Evolutionary conservation across 2,329 filamentous ascomycete species (phyloP).

Genomic region (Fusarium beomiforme): DNA sequence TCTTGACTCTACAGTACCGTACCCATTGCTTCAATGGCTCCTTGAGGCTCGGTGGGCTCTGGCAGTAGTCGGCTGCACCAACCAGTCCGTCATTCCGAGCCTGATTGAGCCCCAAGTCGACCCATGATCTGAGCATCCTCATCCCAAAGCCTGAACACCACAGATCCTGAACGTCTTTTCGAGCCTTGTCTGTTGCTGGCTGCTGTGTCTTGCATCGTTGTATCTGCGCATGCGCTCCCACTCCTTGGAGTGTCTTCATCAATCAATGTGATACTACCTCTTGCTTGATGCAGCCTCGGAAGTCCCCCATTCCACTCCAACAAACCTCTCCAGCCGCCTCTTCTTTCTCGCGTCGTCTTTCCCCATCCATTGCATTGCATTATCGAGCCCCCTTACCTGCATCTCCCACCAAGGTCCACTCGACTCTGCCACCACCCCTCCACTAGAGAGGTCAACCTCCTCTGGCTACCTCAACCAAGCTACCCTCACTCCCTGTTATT

Average conservation of each 20-base stretch:
- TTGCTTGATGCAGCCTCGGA: slow-evolving; percentile 48
- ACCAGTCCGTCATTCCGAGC: slow-evolving; percentile 25
- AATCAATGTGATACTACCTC: slow-evolving; percentile 50
- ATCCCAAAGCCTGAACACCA: slow-evolving; percentile 19
- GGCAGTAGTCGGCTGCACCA: slow-evolving; percentile 30
- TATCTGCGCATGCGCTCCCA: slow-evolving; percentile 37
- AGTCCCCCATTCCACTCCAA: slow-evolving; percentile 46
- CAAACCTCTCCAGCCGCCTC: slow-evolving; percentile 42
- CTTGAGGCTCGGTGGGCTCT: slow-evolving; percentile 30
- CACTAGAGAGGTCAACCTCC: slow-evolving; percentile 39
- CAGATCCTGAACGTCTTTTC: slow-evolving; percentile 29
- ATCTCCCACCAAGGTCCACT: slow-evolving; percentile 59
- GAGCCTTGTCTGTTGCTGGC: slow-evolving; percentile 20
- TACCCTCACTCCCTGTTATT: slow-evolving; percentile 47
- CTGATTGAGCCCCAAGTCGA: slow-evolving; percentile 33
- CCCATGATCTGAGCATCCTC: slow-evolving; percentile 33
- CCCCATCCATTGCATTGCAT: slow-evolving; percentile 46
- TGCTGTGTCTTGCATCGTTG: slow-evolving; percentile 33
- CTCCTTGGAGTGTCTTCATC: slow-evolving; percentile 47
- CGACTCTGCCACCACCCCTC: slow-evolving; percentile 51
- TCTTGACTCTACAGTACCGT: slow-evolving; percentile 13
- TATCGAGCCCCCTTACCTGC: slow-evolving; percentile 55
- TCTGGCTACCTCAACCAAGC: slow-evolving; percentile 39
- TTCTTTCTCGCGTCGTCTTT: slow-evolving; percentile 46
- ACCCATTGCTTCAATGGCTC: slow-evolving; percentile 17